These are phyloP conservation scores for Edaphochlamys debaryana DNA, from an alignment of 139 green algal species.

Conservation along the genomic window DNA sequence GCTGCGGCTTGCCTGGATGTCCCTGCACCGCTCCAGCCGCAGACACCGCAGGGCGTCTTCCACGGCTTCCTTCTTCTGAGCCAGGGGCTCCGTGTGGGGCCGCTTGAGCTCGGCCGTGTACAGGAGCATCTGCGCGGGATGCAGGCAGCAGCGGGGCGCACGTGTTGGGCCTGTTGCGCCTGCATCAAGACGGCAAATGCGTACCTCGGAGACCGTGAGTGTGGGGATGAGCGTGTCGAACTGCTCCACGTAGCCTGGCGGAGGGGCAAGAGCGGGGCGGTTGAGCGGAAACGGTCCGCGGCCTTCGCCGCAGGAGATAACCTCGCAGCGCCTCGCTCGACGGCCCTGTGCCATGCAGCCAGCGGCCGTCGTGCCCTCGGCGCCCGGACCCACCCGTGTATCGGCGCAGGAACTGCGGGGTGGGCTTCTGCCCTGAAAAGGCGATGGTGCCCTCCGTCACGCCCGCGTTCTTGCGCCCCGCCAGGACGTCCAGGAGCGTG, in stretches of 20 bases:
- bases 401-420: conserved; percentile 63
- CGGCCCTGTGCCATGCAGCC: no score
- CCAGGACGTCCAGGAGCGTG: conserved; percentile 72
- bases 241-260: conserved; percentile 61
- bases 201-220: conserved; percentile 74
- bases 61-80: conserved; percentile 63
- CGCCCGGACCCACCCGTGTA: no score
- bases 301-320: no score
- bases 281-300: no score
- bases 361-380: no score
- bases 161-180: no score
- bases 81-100: conserved; percentile 40
- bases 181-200: no score
- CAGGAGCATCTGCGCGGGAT: conserved; percentile 82
- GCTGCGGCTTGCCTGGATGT: no score
- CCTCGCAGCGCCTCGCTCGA: no score
- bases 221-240: conserved; percentile 73
- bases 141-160: no score
- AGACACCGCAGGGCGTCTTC: conserved; percentile 51
- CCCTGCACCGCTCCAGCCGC: conserved; percentile 38
- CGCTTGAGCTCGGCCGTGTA: conserved; percentile 77
- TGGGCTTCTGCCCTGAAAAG: conserved; percentile 66
- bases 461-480: conserved; percentile 55
- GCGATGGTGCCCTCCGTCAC: conserved; percentile 52
- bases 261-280: neutral